Conservation (phyloP, 2,329 filamentous ascomycete genomes). For the Colletotrichum camelliae region DNA sequence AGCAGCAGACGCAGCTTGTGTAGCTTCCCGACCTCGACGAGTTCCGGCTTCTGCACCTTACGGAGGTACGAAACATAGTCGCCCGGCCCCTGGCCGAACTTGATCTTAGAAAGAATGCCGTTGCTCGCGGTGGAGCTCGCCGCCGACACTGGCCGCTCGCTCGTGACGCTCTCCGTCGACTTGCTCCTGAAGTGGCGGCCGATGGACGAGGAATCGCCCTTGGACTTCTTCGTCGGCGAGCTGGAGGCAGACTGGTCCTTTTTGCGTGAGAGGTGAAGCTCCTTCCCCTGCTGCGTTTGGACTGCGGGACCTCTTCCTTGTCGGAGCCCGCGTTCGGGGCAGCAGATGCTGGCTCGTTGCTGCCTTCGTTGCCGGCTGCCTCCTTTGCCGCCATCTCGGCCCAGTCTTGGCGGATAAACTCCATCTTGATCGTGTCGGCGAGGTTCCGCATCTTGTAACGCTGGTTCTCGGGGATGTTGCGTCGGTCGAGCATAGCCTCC, state of each 20-base stretch:
- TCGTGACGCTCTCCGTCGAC: constrained; percentile 72
- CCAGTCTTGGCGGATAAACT: constrained; percentile 92
- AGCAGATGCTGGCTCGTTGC: constrained; percentile 34
- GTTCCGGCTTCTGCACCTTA: constrained; percentile 80
- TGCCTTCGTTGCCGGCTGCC: constrained; percentile 49
- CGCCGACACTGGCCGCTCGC: constrained; percentile 58
- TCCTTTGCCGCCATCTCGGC: constrained; percentile 64
- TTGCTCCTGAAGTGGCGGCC: constrained; percentile 73
- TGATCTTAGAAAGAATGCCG: constrained; percentile 70
- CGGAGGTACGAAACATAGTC: constrained; percentile 88
- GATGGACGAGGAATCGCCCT: constrained; percentile 62
- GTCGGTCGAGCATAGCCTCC: constrained; percentile 75
- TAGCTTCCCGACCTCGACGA: constrained; percentile 90
- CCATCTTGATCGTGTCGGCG: constrained; percentile 89
- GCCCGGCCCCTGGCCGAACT: constrained; percentile 74
- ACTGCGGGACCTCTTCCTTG: constrained; percentile 50
- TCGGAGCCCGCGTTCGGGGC: constrained; percentile 39
- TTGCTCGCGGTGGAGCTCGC: constrained; percentile 61
- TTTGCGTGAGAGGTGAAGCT: constrained; percentile 79
- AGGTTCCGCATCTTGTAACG: constrained; percentile 93
- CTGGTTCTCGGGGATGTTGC: constrained; percentile 94
- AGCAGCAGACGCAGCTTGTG: constrained; percentile 91
- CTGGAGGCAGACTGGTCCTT: constrained; percentile 59
- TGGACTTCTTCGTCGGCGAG: constrained; percentile 79
- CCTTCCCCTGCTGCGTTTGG: constrained; percentile 69